Evolutionary conservation across 2,329 filamentous ascomycete species (phyloP), one percentile per base, ranked within the genome.

Genomic region (Colletotrichum karsti): DNA sequence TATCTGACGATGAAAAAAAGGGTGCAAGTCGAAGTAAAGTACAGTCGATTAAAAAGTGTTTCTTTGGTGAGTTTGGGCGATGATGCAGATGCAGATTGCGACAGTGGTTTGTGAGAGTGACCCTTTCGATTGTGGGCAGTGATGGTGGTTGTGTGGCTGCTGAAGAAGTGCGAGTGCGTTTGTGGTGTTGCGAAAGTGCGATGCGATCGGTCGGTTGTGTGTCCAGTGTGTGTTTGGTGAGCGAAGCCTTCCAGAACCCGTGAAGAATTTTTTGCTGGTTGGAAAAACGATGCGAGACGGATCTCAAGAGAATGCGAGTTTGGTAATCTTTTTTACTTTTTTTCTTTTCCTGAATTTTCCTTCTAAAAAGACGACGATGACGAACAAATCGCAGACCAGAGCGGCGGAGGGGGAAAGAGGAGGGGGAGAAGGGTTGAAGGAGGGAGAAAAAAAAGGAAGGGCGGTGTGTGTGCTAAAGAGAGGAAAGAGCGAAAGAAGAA

Each of bases 21-120:
- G 33, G 37, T 39, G 26, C 56, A 69, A 69, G 35, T 37, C 39
- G 74, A 74, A 73, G 64, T 71, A 73, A 74, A 77, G 73, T 78
- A 74, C 74, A 76, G 74, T 76, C 74, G 75, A 81, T 80, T 77
- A 81, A 79, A 77, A 76, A 59, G 65, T 74, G 73, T 73, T 73
- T 74, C 71, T 58, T 54, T 24, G 39, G 13, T 56, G 37, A 46
- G 33, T 39, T 63, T 66, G 44, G 22, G 48, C 33, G 56, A 24
- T 50, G 63, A 37, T 54, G 57, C 54, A 48, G 58, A 63, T 59
- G 63, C 63, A 41, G 33, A 24, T 59, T 39, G 50, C 48, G 57
- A 26, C 44, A n/a, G 22, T 28, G 20, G 13, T 39, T 50, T 41
- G 46, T 26, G 13, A 20, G 30, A 22, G 33, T 50, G 30, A 41